Percentiles rank a stretch among this genome's conserved stretches.
These are phyloP conservation scores for barrel medic (Medicago truncatula) DNA, from an alignment of 306 rosid genomes.

Conservation along the genomic window MtrunA17r5.0-ANR NC_053043.1:14098501-14099000, in stretches of 20 bases:
- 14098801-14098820: slow-evolving; percentile 13
- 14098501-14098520: too few species aligned
- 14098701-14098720: slow-evolving; percentile 10
- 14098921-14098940: not conserved
- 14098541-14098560: not conserved
- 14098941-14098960: not conserved
- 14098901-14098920: slow-evolving; percentile 39
- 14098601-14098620: not conserved
- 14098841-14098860: slow-evolving; percentile 15
- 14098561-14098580: not conserved
- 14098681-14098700: slow-evolving; percentile 32
- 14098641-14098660: not conserved
- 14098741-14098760: slow-evolving; percentile 7
- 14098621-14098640: not conserved
- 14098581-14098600: not conserved
- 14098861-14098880: slow-evolving; percentile 25
- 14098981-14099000: not conserved
- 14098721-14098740: too few species aligned
- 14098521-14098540: too few species aligned
- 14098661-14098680: slow-evolving; percentile 24
- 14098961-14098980: slow-evolving; percentile 25
- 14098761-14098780: not conserved
- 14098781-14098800: not conserved
- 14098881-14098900: slow-evolving; percentile 46
- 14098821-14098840: slow-evolving; percentile 17